phyloP scores from a whole-genome alignment of 139 green algal species.

The Trebouxia sp. region DNA sequence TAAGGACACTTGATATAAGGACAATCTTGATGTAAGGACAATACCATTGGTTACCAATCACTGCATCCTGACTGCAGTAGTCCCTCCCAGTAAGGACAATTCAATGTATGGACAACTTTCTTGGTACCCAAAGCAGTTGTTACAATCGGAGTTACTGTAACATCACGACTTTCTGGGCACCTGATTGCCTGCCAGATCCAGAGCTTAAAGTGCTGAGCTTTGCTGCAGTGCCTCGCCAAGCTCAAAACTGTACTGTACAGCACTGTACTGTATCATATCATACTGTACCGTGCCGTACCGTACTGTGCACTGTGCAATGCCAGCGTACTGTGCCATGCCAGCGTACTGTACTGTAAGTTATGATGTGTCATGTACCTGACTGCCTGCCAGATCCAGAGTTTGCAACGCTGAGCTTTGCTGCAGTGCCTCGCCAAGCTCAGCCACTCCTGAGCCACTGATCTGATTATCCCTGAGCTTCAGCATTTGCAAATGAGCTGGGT shows the following conservation, averaged over 20 bases:
- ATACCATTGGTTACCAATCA: too few relatives aligned
- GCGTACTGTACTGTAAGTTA: background rate
- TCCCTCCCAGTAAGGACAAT: too few relatives aligned
- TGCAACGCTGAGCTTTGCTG: conserved; percentile 29
- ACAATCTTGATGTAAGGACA: too few relatives aligned
- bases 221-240: conserved; percentile 22
- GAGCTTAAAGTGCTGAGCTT: conserved; percentile 36
- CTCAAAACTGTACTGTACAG: background rate
- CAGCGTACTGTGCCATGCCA: background rate
- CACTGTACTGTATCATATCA: background rate
- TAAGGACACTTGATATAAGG: too few relatives aligned
- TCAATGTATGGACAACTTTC: too few relatives aligned
- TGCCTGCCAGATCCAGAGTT: conserved; percentile 37
- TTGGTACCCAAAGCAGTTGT: too few relatives aligned
- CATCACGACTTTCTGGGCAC: too few relatives aligned
- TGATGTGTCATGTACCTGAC: conserved; percentile 29
- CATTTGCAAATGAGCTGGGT: background rate
- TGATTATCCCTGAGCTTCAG: conserved; percentile 16
- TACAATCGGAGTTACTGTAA: too few relatives aligned
- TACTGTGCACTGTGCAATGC: too few relatives aligned
- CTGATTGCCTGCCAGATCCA: conserved; percentile 38
- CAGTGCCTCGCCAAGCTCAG: conserved; percentile 26
- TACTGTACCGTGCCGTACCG: too few relatives aligned
- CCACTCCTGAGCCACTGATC: conserved; percentile 28
- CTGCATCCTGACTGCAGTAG: too few relatives aligned